A percentile compares a stretch with the other conserved stretches of the same genome.
phyloP scores from a whole-genome alignment of 2,329 filamentous ascomycete species.

The Canariomyces notabilis region DNA sequence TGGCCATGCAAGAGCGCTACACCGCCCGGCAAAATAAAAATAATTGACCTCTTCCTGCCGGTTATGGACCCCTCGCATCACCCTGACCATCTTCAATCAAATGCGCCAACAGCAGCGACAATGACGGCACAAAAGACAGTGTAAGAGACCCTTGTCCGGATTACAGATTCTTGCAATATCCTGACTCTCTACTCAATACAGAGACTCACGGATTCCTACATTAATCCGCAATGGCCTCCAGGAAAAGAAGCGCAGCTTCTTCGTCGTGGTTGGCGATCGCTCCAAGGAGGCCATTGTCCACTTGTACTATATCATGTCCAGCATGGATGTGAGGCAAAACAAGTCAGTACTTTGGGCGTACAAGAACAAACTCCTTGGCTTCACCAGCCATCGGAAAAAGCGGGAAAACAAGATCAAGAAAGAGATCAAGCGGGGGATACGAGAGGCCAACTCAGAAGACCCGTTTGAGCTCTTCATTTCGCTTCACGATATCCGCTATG shows the following conservation, averaged over 20 bases:
- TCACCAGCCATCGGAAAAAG: constrained; percentile 91
- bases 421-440: constrained; percentile 89
- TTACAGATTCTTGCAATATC: not conserved
- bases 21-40: constrained; percentile 25
- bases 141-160: constrained; percentile 32
- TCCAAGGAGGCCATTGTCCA: constrained; percentile 97
- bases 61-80: constrained; percentile 20
- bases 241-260: constrained; percentile 97
- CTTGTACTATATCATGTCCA: constrained; percentile 85
- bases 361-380: constrained; percentile 93
- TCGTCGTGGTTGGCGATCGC: constrained; percentile 90
- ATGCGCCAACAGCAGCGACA: constrained; percentile 26
- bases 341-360: constrained; percentile 98
- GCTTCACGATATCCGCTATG: constrained; percentile 94
- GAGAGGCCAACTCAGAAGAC: constrained; percentile 88
- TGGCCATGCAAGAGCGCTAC: no score
- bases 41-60: constrained; percentile 15
- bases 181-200: constrained; percentile 30
- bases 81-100: not conserved
- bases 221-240: constrained; percentile 87
- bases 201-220: constrained; percentile 84
- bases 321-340: constrained; percentile 85
- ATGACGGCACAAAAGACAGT: constrained; percentile 60
- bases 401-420: constrained; percentile 97
- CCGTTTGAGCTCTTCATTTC: constrained; percentile 97